These are phyloP conservation scores for Apiospora rasikravindrae DNA, from an alignment of 2,329 filamentous ascomycete genomes.

Conservation along the genomic window DNA sequence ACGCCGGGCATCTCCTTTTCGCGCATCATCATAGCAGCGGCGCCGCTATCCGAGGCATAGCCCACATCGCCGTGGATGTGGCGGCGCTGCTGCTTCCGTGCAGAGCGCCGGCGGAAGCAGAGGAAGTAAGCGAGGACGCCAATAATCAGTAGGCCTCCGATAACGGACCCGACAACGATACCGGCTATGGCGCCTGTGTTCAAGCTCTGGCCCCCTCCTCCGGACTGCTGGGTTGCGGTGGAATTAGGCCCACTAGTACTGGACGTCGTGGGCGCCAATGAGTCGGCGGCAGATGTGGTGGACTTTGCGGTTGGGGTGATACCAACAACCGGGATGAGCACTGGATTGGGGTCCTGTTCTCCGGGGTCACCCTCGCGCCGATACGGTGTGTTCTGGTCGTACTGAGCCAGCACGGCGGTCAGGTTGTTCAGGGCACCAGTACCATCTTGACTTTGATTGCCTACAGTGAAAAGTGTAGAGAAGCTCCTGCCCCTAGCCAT, in stretches of 20 bases:
- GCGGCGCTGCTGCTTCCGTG: slow-evolving; percentile 27
- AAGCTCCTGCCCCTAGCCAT: background rate
- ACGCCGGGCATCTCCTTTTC: slow-evolving; percentile 52
- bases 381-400: background rate
- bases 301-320: too few species aligned
- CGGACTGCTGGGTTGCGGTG: background rate
- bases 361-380: too few species aligned
- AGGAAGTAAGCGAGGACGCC: slow-evolving; percentile 49
- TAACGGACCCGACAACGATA: slow-evolving; percentile 49
- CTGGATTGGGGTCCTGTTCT: too few species aligned
- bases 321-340: too few species aligned
- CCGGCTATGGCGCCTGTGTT: slow-evolving; percentile 52
- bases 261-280: background rate
- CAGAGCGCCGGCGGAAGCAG: slow-evolving; percentile 43
- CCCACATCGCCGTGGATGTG: slow-evolving; percentile 20
- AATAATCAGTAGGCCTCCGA: slow-evolving; percentile 41
- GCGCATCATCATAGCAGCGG: slow-evolving; percentile 45
- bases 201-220: slow-evolving; percentile 33
- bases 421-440: background rate
- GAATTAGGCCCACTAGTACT: background rate
- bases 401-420: background rate
- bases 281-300: background rate
- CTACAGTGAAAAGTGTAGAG: background rate
- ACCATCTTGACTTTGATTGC: background rate
- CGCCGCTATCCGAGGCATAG: slow-evolving; percentile 36